Conservation (phyloP, 2,329 filamentous ascomycete genomes). For the Curvularia sp. region DNA sequence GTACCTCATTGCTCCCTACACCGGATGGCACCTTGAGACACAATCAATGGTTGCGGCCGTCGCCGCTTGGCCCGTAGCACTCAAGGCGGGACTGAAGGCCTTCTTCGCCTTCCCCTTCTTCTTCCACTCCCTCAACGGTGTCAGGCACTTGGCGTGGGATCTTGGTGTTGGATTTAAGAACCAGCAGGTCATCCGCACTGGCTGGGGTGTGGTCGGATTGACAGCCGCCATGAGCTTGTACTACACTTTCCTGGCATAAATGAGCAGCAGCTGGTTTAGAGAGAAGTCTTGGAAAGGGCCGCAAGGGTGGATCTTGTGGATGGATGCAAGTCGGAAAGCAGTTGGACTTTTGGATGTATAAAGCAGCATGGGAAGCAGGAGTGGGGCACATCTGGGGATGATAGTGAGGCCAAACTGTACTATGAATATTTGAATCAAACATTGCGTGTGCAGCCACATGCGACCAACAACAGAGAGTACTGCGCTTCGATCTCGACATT, state of each 20-base stretch:
- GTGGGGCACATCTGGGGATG: conserved; percentile 1
- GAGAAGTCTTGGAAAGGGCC: neutral
- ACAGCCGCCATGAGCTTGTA: conserved; percentile 53
- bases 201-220: conserved; percentile 68
- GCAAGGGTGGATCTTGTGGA: neutral
- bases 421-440: conserved; percentile 13
- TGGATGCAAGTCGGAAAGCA: neutral
- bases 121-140: conserved; percentile 72
- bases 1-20: conserved; percentile 79
- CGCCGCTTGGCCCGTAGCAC: conserved; percentile 64
- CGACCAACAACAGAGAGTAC: neutral
- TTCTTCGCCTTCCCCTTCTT: conserved; percentile 69
- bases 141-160: conserved; percentile 77
- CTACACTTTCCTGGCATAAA: conserved; percentile 35
- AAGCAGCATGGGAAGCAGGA: neutral
- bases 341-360: neutral
- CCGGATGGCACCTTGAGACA: conserved; percentile 74
- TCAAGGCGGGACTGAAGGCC: conserved; percentile 67
- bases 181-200: conserved; percentile 68
- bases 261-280: neutral
- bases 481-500: neutral
- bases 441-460: conserved; percentile 16
- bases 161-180: conserved; percentile 68
- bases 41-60: conserved; percentile 69
- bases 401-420: conserved; percentile 7